Evolutionary conservation across 352 stramenopile species (phyloP), one percentile per base, ranked within the genome.

Genomic region (Phytophthora sp.): DNA sequence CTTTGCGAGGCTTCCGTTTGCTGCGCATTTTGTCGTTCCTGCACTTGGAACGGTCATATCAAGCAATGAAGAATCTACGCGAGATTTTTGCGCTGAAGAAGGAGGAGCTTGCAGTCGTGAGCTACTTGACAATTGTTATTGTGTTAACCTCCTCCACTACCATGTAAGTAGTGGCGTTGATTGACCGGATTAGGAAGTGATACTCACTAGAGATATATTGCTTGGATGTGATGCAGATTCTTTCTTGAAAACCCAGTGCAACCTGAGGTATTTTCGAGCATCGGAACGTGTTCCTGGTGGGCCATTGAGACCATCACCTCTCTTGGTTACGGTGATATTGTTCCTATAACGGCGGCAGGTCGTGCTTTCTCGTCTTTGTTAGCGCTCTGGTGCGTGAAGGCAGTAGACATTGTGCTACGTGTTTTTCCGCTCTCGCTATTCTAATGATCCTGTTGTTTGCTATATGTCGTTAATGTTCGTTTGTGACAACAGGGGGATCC

Each of bases 271-370:
- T 95, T 95, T 44, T 89, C 86, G 10, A 94, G 76, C 50, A 83
- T 92, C 24, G 79, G 82, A 2, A 84, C 82, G 9, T 92, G 79
- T 13, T 81, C 85, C 6, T 94, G 79, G 81, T 95, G 87, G 87
- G 75, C 77, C 0, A 87, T 95, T 4, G 77, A 91, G 43, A 95
- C 87, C 7, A 93, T 95, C 61, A 95, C 87, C 12, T 94, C 87
- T 37, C 81, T 95, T n/a, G 87, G 87, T 32, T 95, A 95, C 35
- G 84, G 84, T 9, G 82, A 95, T 46, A 94, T 92, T n/a, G 84
- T 94, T 6, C 87, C 87, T 1, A 69, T 95, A 49, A 94, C 87
- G 3, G 64, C 65, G 30, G 68, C 49, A 13, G 87, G 84, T 2
- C 83, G 85, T 7, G 72, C 83, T 34, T 95, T 95, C 60, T 91